phyloP scores from a whole-genome alignment of 208 protist genomes.

The Hexamita inflata region DNA sequence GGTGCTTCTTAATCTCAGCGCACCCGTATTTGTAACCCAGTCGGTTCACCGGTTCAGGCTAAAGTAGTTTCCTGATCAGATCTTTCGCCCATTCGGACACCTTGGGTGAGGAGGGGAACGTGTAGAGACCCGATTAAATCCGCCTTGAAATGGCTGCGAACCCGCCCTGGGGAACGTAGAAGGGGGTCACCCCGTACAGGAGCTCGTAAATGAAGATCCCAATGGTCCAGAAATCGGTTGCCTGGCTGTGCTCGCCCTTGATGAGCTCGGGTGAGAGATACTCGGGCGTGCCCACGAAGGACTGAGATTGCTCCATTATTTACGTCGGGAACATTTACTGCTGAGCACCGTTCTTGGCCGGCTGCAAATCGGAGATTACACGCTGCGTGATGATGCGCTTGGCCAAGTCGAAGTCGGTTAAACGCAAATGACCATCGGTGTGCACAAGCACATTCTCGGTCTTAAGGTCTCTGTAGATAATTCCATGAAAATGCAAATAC shows the following conservation, averaged over 20 bases:
- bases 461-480: slow-evolving; percentile 52
- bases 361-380: background rate
- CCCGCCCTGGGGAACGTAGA: slow-evolving; percentile 25
- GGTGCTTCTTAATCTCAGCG: slow-evolving; percentile 17
- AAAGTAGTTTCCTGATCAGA: slow-evolving; percentile 28
- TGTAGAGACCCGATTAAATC: slow-evolving; percentile 21
- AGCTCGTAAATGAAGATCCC: slow-evolving; percentile 56
- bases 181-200: slow-evolving; percentile 49
- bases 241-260: slow-evolving; percentile 43
- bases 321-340: background rate
- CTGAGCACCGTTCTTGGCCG: background rate
- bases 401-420: slow-evolving; percentile 42
- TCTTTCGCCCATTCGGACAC: slow-evolving; percentile 17
- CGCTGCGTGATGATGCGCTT: background rate
- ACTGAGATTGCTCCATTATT: slow-evolving; percentile 31
- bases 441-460: slow-evolving; percentile 37
- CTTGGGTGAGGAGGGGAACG: slow-evolving; percentile 9
- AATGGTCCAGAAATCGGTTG: slow-evolving; percentile 54
- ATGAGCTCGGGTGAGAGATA: slow-evolving; percentile 55
- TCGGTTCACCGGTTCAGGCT: background rate
- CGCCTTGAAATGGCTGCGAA: slow-evolving; percentile 35
- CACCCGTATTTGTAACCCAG: slow-evolving; percentile 4
- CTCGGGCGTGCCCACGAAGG: slow-evolving; percentile 60
- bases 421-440: slow-evolving; percentile 27
- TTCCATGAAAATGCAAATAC: slow-evolving; percentile 50